Evolutionary conservation across 305 asterid species (phyloP), one percentile per base, ranked within the genome.

Genomic region (Plantago coronopus): DNA sequence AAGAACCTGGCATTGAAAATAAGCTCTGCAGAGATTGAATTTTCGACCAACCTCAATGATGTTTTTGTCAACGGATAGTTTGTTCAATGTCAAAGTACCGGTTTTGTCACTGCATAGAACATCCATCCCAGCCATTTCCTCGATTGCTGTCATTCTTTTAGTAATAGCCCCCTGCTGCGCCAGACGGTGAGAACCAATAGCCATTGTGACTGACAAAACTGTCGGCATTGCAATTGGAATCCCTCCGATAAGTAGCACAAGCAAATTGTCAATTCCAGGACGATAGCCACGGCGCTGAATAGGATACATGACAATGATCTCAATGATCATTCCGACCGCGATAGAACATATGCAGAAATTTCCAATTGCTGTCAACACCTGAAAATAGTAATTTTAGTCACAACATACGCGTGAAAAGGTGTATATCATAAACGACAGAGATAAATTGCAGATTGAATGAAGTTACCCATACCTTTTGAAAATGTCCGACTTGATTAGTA

Each of bases 61-160:
- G 69, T 67, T 81, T 64, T 80, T 88, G 80, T 85, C 91, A 56
- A 88, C 93, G 17, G 70, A 61, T 43, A 88, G 83, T 69, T 88
- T 85, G 83, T 88, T 88, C 78, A 85, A 61, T 22, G 96, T 88
- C 78, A 88, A 60, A 21, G 96, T 88, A 67, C 96, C 95, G 49
- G 91, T 88, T 80, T 88, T 88, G 54, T 88, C 96, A 75, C 96
- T 85, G 81, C 96, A 88, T 62, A 88, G 91, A 58, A 87, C 95
- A 69, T 84, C 94, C 95, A 87, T 87, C 70, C 94, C 95, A 17
- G 96, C 91, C 94, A 88, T 83, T 77, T 88, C 96, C 77, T 88
- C 96, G 37, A 88, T 88, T 20, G 96, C 96, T 5, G 91, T 88
- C 96, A 85, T 88, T 71, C 94, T 72, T 64, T 84, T 88, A 58